Evolutionary conservation across 768 basidiomycete species (phyloP), one percentile per base, ranked within the genome.

Genomic region (Naematelia aurantialba): DNA sequence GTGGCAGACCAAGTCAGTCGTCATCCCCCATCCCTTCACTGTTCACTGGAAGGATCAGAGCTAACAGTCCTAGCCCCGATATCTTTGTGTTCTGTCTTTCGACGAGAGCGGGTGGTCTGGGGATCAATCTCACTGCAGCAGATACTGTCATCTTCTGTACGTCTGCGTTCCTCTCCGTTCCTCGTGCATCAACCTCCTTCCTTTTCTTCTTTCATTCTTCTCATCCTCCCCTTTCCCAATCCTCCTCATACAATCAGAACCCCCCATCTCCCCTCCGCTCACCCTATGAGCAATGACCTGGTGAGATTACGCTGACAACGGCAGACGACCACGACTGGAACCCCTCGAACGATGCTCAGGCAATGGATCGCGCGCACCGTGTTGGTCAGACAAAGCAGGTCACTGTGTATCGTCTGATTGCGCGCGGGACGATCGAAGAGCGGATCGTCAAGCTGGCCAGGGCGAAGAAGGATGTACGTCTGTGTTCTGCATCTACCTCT

Each of bases 351-450:
- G 93, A 97, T 76, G 90, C 93, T 30, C 93, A 97, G 75, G 93
- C 93, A 13, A 97, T 97, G 93, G 93, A 96, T 70, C 89, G 93
- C 65, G 93, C 93, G 14, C 93, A 97, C 79, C 89, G 93, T 66
- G 83, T 97, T 13, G 93, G 93, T 27, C 93, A 97, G 78, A 97
- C 92, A 4, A 88, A 91, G 47, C 93, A 97, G 79, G 93, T 97
- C 56, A 97, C 92, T 1, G 92, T 97, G 8, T 97, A 96, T 76
- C 87, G 93, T 17, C 80, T 97, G 50, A 91, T 96, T 70, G 96
- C 92, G 25, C 62, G 72, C 5, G 74, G 76, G 2, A 77, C 78
- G 19, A 75, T 78, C 56, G 78, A 99, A 73, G 94, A 99, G 78
- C 89, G 96, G 2, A 99, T 99, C 67, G 84, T 99, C 21, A 90